These are phyloP conservation scores for Podospora pseudoanserina DNA, from an alignment of 495 filamentous ascomycete species.

Conservation along the genomic window DNA sequence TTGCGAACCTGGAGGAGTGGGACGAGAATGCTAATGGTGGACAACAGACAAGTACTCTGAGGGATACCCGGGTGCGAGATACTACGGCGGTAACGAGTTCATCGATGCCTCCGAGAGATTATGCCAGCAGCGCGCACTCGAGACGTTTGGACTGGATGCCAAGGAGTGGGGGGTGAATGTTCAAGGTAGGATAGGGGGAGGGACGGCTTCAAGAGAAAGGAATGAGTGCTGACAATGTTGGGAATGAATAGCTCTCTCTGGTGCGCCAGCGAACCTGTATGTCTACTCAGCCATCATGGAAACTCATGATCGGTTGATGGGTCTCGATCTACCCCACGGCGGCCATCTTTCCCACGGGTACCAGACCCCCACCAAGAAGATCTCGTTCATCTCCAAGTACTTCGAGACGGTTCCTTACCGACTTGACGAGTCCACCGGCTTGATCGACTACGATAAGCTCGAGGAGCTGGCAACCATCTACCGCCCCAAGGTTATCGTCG, in stretches of 20 bases:
- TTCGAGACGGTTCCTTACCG: conserved; percentile 97
- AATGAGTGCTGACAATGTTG: conserved; percentile 2
- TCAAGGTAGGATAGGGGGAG: conserved; percentile 56
- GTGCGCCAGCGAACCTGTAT: conserved; percentile 92
- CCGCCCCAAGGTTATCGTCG: conserved; percentile 92
- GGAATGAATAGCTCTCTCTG: conserved; percentile 69
- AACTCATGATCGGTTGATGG: conserved; percentile 94
- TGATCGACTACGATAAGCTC: conserved; percentile 90
- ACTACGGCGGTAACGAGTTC: conserved; percentile 95
- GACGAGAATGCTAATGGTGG: conserved; percentile 12
- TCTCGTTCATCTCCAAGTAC: conserved; percentile 96
- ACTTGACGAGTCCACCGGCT: conserved; percentile 80
- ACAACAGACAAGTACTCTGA: conserved; percentile 94
- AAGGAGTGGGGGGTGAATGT: conserved; percentile 98
- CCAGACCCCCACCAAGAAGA: conserved; percentile 97
- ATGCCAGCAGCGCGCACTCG: conserved; percentile 83
- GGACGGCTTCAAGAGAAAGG: not conserved
- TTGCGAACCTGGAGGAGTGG: not conserved
- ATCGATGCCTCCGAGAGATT: conserved; percentile 88
- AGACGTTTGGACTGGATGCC: conserved; percentile 76
- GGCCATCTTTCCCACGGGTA: conserved; percentile 97
- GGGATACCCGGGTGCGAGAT: conserved; percentile 92
- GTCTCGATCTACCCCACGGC: conserved; percentile 91
- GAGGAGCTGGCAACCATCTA: conserved; percentile 82
- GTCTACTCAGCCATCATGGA: conserved; percentile 91